Evolutionary conservation across 1,284 basidiomycete genomes (phyloP), one percentile per base, ranked within the genome.

Genomic region (Caloboletus firmus): DNA sequence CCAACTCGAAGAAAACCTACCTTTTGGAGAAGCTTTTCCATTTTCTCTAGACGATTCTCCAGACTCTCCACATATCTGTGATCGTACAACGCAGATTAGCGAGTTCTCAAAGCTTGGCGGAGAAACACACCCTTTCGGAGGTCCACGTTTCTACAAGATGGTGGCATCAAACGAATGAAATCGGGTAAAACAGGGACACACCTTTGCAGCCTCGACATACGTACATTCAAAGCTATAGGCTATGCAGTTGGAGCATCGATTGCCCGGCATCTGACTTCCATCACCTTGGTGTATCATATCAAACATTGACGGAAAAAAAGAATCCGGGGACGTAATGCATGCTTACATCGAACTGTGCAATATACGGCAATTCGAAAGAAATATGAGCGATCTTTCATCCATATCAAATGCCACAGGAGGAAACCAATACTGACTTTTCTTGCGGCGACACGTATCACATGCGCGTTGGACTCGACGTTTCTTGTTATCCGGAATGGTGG

Each of bases 181-280:
- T 18, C 0, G n/a, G 2, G 36, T 5, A 45, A 49, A 18, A 13
- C 6, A 20, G 13, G 22, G 28, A 70, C 76, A 45, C 56, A 87
- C 87, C 79, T 86, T 86, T 30, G 85, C 83, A 3, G 82, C 81
- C 64, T 89, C 85, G 47, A 89, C 74, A 66, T 91, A 93, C 0
- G 87, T 90, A 72, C 91, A 93, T 2, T 89, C 84, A 22, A 83
- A 77, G 55, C 77, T 83, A 62, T 85, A 88, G 13, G 89, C 80
- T 17, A 82, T 74, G 66, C 92, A 94, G 66, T 91, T 92, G 0
- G 90, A 88, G 67, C 92, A 95, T 55, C 77, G 74, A 57, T 84
- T 85, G 24, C 79, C 79, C 11, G 80, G 81, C 82, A 84, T 87
- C 61, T 84, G 78, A 9, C 76, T 76, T 30, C 83, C 84, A 71